Base-by-base conservation (phyloP, 805 yeast genomes). In the Metschnikowia cerradonensis region DNA sequence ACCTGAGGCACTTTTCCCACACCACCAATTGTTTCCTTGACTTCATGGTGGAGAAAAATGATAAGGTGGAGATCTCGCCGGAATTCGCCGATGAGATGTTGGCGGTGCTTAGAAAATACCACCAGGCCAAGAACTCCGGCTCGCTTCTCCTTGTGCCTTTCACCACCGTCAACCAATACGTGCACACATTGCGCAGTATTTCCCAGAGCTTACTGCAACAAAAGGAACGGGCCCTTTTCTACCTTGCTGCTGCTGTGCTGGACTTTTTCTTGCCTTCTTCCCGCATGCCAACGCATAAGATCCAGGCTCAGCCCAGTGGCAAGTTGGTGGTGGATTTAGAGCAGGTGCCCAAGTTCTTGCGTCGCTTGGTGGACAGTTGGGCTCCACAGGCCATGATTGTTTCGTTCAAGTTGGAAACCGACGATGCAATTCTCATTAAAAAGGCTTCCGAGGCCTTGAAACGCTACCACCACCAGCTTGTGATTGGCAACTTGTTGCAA, bases 231-330 rank as follows among this genome's bases (percentile, higher is more conserved):
- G 88, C 90, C 0, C 65, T 94, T 38, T 89, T 92, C 64, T 94
- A 86, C 64, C 75, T 94, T 48, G 99, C 99, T 0, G 98, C 99
- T 7, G 99, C 99, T 0, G 99, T 94, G 0, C 88, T 96, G 6
- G 99, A 94, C 66, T 94, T 94, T 68, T 94, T 91, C 70, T 76
- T 94, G 39, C 99, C 99, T 1, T 80, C 80, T 40, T 83, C 91
- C 1, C 78, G 88, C 56, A 75, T 90, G 60, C 96, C 97, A 2
- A 90, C 90, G 60, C 99, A 94, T 70, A 94, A 94, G 70, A 94
- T 94, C 54, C 99, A 94, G 68, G 85, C 95, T 4, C 84, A 83
- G 52, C 82, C 80, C 15, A 80, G 81, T 10, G 95, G 96, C 3
- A 89, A 88, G 62, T 72, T 94, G 41, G 80, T 86, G 7, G 88